Evolutionary conservation across 768 basidiomycete species (phyloP), one percentile per base, ranked within the genome.

Genomic region (Suillus subaureus): DNA sequence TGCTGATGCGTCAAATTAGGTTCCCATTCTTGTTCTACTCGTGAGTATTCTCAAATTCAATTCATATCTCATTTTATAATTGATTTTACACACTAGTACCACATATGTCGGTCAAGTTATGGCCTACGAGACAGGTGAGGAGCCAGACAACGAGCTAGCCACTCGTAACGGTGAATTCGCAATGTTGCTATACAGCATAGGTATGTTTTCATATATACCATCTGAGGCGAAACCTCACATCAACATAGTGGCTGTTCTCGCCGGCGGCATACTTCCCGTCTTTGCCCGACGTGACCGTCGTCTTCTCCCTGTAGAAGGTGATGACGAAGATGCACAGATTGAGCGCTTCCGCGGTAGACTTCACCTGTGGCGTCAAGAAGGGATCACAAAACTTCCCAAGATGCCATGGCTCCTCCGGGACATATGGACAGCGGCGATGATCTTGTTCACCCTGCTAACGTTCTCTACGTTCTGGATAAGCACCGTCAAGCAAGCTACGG

Each of bases 21-120:
- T 98, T 98, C 73, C 96, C 96, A 1, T 98, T 96, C 81, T 81
- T 97, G 47, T 97, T 98, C 78, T 96, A 94, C 71, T 86, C 93
- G 91, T 91, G 75, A 64, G 88, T 77, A 35, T 40, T 51, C 43
- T 40, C 12, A 43, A 43, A 45, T 42, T 45, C 42, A 15, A 37
- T 47, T 37, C 35, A n/a, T 54, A 37, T 49, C n/a, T 43, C n/a
- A 56, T 63, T 39, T 49, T 28, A 35, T 6, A 16, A 11, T 67
- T 71, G 6, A 66, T 58, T 47, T 12, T 2, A 45, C 42, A 9
- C 11, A 54, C 26, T 65, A 94, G 93, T 18, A 98, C 96, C 11
- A 96, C 96, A 1, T 98, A 96, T 73, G 85, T 98, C 63, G 94
- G 94, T 6, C 95, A 97, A 79, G 82, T 97, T 23, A 96, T 98